Base-by-base conservation (phyloP, 331 rosid genomes). In the Phaseolus coccineus region DNA sequence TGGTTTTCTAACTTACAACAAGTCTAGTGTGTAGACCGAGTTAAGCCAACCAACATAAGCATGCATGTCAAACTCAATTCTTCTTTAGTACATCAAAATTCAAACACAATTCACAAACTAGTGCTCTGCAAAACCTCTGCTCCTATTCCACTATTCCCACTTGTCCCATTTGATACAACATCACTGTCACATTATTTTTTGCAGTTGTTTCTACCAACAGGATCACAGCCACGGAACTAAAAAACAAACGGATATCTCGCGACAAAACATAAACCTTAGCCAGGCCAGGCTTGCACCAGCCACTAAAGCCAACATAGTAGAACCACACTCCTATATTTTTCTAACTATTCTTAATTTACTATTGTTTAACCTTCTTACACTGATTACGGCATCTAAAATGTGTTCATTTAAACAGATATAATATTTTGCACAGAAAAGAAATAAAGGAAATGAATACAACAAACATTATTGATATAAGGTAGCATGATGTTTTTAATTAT, bases 171-270 rank as follows among this genome's bases (percentile, higher is more conserved):
- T 55, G 61, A 19, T 52, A 16, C 10, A 7, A 2, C 8, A 30
- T 59, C 1, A 4, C 22, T 62, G 44, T 2, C 4, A 30, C 40
- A 30, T 30, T 62, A 5, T 16, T 31, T 31, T 8, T 19, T n/a
- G 4, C 51, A 65, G 16, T 9, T n/a, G 10, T n/a, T 64, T 35
- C 2, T 19, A 19, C 1, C 50, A 37, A 39, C 28, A 65, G 70
- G 39, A 39, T 8, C 31, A 65, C 16, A 37, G 31, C 5, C 51
- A 39, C 3, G 5, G 24, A 40, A 42, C 11, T 66, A 42, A 19
- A 40, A 66, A 40, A 66, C 52, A 40, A 66, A 66, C 53, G 53
- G 72, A 66, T 66, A 22, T 31, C 53, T 66, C 53, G 72, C 40
- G 71, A 65, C 51, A 65, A 64, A 19, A n/a, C 71, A 66, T 66